phyloP scores from a whole-genome alignment of 805 yeast genomes.

The Metschnikowia anglica region DNA sequence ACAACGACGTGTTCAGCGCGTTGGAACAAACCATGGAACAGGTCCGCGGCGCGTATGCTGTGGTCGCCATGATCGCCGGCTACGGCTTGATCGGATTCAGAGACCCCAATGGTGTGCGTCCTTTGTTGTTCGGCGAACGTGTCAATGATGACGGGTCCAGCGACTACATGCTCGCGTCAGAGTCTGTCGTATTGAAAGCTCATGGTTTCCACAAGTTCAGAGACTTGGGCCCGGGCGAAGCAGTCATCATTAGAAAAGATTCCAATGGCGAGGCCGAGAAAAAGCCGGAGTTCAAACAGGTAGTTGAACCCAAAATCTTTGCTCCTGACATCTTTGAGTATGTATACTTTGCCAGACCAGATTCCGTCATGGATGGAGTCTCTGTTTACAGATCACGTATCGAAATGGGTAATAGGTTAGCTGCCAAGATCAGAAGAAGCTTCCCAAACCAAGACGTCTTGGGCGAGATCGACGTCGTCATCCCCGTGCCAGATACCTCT shows the following conservation, averaged over 20 bases:
- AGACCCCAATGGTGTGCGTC: conserved; percentile 96
- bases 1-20: conserved; percentile 84
- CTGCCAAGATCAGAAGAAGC: conserved; percentile 58
- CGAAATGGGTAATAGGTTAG: conserved; percentile 90
- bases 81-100: conserved; percentile 94
- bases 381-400: conserved; percentile 91
- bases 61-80: conserved; percentile 93
- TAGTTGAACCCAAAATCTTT: conserved; percentile 71
- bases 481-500: conserved; percentile 98
- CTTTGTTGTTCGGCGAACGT: conserved; percentile 84
- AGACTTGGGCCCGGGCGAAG: conserved; percentile 93
- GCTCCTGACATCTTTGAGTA: conserved; percentile 97
- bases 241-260: conserved; percentile 85
- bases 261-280: conserved; percentile 34
- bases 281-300: conserved; percentile 81
- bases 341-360: conserved; percentile 97
- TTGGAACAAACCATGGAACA: conserved; percentile 74
- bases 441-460: conserved; percentile 42
- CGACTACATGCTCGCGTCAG: conserved; percentile 95
- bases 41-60: conserved; percentile 96
- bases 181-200: conserved; percentile 91
- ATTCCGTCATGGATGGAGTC: conserved; percentile 93
- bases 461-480: conserved; percentile 81
- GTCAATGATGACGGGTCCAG: conserved; percentile 58
- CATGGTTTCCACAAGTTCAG: conserved; percentile 78